These are phyloP conservation scores for Phialophora expanda DNA, from an alignment of 2,329 filamentous ascomycete species.

Conservation along the genomic window DNA sequence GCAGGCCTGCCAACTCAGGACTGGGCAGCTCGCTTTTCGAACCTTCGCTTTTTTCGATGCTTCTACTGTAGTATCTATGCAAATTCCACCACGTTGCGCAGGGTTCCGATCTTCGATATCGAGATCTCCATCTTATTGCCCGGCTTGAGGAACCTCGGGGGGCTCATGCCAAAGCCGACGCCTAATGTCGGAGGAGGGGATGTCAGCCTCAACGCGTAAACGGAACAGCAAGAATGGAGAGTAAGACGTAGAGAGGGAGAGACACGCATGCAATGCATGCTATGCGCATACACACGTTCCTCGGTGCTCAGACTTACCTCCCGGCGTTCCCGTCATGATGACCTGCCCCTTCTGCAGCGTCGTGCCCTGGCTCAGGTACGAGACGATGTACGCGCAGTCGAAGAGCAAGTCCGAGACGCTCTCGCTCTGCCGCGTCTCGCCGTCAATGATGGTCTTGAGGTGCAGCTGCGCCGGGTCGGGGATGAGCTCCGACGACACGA, in stretches of 20 bases:
- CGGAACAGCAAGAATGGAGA: not conserved
- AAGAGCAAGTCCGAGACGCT: conserved; percentile 49
- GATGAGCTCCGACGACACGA: conserved; percentile 44
- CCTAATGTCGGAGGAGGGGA: conserved; percentile 9
- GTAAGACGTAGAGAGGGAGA: not conserved
- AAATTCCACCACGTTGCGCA: conserved; percentile 47
- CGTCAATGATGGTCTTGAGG: conserved; percentile 48
- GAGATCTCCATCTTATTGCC: conserved; percentile 51
- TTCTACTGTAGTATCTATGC: conserved; percentile 13
- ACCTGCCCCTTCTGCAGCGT: conserved; percentile 47
- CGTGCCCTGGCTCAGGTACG: conserved; percentile 47
- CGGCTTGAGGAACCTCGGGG: conserved; percentile 47
- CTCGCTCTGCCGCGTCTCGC: conserved; percentile 45
- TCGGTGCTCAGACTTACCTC: conserved; percentile 39
- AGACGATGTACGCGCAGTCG: conserved; percentile 44
- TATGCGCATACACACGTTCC: not conserved
- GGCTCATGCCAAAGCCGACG: conserved; percentile 53
- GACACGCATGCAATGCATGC: not conserved
- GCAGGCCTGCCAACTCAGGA: not conserved
- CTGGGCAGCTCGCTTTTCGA: not conserved
- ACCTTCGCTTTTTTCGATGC: not conserved
- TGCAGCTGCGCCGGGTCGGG: conserved; percentile 42
- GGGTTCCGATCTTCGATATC: conserved; percentile 50
- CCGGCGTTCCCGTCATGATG: conserved; percentile 51
- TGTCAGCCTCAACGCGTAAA: not conserved